Base-by-base conservation (phyloP, 176 grass and related monocot species). In the Saccharum spontaneum region DNA sequence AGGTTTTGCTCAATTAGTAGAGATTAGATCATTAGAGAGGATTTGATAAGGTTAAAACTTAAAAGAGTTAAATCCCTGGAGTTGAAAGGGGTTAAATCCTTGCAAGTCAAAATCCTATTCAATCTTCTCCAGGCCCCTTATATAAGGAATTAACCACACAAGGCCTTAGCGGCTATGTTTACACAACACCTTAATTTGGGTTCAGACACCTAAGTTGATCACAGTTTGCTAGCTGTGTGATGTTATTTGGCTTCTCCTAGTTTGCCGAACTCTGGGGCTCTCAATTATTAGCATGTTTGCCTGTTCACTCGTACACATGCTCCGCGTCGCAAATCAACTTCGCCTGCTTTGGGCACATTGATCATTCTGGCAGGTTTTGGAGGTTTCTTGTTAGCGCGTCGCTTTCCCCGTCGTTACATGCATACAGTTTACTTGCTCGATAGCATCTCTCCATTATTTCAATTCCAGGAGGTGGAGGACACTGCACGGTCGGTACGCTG, bases 321-420 rank as follows among this genome's bases (percentile, higher is more conserved):
- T 37, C 37, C 48, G 67, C 67, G 37, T 41, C 67, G 67, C 36
- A 40, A n/a, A 70, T 70, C 67, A 70, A n/a, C 67, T 22, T 11
- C 5, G 37, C 16, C 33, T 37, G 67, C 36, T 39, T 69, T 36
- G 67, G 55, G 36, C 7, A 69, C 36, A 69, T n/a, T 22, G 67
- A 40, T 41, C 18, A 10, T 40, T 40, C 37, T n/a, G 67, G 37
- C 36, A 20, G 67, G n/a, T 70, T 70, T 41, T 9, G 22, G 36
- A 70, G 37, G 67, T 70, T 70, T 69, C 36, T 40, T 69, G 67
- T 69, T 69, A 20, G 39, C 10, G 67, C 67, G 67, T 69, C 67
- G 20, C 67, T 70, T 10, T 70, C 9, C 11, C 36, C 67, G 8
- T 38, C 3, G 16, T 16, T 69, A 31, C 14, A 36, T 67, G 67